Evolutionary conservation across 2,329 filamentous ascomycete species (phyloP), one percentile per base, ranked within the genome.

Genomic region (Beauveria medogensis): DNA sequence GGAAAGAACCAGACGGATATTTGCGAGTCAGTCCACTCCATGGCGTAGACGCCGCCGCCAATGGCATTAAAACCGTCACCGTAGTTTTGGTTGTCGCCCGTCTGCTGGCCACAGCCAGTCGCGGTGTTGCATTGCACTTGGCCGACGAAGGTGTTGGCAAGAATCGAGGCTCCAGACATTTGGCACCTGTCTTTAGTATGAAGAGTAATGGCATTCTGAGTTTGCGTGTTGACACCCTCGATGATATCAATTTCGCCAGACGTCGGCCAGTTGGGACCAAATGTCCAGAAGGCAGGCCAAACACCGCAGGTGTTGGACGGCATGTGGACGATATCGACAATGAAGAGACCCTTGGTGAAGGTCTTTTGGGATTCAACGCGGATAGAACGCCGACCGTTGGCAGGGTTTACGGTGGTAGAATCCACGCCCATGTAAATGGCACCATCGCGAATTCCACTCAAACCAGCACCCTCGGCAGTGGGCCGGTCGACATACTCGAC

Each of bases 1-100:
- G 86, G 79, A 75, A 96, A 97, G 80, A 91, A 93, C 84, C 86
- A 97, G 65, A 96, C 80, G 46, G 81, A 81, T 72, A 97, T 94
- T 64, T 79, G 79, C 0, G 81, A 71, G 34, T 81, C 80, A 2
- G 88, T 91, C 90, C 92, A 96, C 72, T 92, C 86, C 60, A 87
- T 83, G 40, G 85, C 88, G 68, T 89, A 92, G 51, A 92, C 79
- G 44, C 89, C 90, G 26, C 89, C 89, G 10, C 82, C 80, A 37
- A 74, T 80, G 26, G 76, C 76, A 73, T 94, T 94, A 78, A 95
- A 92, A 7, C 82, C 84, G 28, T 82, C 76, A 16, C 89, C 89
- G 66, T 86, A 90, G 65, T 81, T 83, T 50, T 77, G 71, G 55
- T 79, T 78, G 66, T 81, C 75, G 28, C 73, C 67, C 2, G 81